Evolutionary conservation across 1,139 yeast species (phyloP), one percentile per base, ranked within the genome.

Genomic region (Pichia sp.): DNA sequence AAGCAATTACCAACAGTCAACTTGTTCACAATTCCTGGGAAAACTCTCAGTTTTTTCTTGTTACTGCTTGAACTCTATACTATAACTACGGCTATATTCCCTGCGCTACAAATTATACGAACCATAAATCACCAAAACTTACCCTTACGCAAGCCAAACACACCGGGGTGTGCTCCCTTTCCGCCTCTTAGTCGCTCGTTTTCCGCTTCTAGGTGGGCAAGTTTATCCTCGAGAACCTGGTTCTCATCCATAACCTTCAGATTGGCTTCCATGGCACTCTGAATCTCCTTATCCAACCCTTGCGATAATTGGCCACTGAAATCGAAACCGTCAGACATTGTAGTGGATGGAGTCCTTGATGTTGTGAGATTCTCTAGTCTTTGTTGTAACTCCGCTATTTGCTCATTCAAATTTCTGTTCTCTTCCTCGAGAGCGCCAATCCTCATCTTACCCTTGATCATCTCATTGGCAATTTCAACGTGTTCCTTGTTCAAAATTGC

Each of bases 401-500:
- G 78, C 3, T 60, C 53, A 38, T 65, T 60, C 41, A 87, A 62
- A 31, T 70, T 70, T 18, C 67, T 70, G 42, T 86, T 86, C 39
- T 75, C 81, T 35, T 76, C 81, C 35, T 67, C 66, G 22, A 87
- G 60, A 18, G 81, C 77, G 10, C 80, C 86, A 34, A 82, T 72
- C 39, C 72, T 67, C 30, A 79, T 64, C 44, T 80, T 69, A 29
- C 77, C 78, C 38, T 67, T 68, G 21, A 80, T 74, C 73, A 80
- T 67, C 47, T 78, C 94, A 55, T 82, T 82, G 8, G 88, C 78
- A 27, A 91, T 71, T 37, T 72, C 75, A 23, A 79, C 71, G 56
- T 91, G 96, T 53, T 88, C 96, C 42, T 77, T 70, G 51, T 85
- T 87, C 42, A 91, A 64, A 9, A 67, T 61, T 1, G 84, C 74